Evolutionary conservation across 2,329 filamentous ascomycete genomes (phyloP), one percentile per base, ranked within the genome.

Genomic region (Ilyonectria destructans): DNA sequence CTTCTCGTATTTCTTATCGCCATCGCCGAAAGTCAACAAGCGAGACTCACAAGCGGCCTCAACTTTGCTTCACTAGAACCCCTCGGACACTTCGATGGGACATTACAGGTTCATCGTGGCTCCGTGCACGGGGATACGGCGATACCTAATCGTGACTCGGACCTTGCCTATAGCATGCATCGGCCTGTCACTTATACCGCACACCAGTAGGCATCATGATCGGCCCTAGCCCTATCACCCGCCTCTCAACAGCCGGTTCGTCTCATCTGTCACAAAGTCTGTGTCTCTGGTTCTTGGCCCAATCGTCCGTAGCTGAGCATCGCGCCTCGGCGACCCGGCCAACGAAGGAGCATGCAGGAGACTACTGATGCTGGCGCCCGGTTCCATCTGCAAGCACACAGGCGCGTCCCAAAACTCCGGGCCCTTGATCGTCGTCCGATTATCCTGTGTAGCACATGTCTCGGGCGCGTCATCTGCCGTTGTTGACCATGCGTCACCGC

Each of bases 381-480:
- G 72, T 61, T 67, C 66, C 67, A 70, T 68, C 61, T 76, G 62
- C 68, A 73, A 69, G 69, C 65, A 74, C 65, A 71, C 64, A 63
- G 66, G 63, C 61, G 66, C 71, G 71, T 76, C 69, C 74, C 74
- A 75, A 65, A 68, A 69, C 72, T 67, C 62, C 57, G 74, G 74
- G 74, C 66, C 65, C 59, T 61, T 68, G 56, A 63, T 69, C 55
- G 57, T 54, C 58, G 58, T 59, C 49, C 54, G 59, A 69, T 43
- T 54, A 48, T 49, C 56, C 43, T 58, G 65, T 65, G 71, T 71
- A 65, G 65, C 58, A 73, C 64, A 75, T 74, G 67, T 72, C 69
- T 73, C 71, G 66, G 72, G 62, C 66, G 64, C 46, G 54, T 52
- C 46, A 59, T 65, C 58, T 70, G 62, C 72, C 57, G 62, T 71